phyloP scores from a whole-genome alignment of 1,139 yeast genomes.

The Wickerhamiella infanticola region DNA sequence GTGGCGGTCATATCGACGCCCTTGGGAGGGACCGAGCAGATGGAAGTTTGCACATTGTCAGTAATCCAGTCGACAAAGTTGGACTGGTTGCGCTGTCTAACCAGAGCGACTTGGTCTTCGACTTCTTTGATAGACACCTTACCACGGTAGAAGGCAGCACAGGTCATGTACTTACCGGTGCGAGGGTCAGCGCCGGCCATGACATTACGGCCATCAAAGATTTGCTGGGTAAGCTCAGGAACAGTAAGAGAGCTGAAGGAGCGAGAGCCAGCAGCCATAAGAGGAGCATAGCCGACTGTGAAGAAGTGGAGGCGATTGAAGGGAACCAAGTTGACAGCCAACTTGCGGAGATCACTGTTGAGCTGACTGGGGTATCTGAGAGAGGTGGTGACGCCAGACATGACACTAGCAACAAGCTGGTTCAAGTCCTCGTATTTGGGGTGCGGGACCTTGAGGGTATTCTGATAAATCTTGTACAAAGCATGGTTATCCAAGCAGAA shows the following conservation, averaged over 20 bases:
- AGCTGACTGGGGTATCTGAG: slow-evolving; percentile 90
- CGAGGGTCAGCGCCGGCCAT: slow-evolving; percentile 92
- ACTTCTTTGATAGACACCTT: slow-evolving; percentile 84
- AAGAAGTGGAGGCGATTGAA: slow-evolving; percentile 91
- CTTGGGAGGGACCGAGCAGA: slow-evolving; percentile 79
- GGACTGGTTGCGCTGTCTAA: slow-evolving; percentile 65
- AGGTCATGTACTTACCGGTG: slow-evolving; percentile 85
- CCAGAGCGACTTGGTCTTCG: slow-evolving; percentile 81
- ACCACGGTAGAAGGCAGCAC: slow-evolving; percentile 88
- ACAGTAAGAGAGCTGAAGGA: slow-evolving; percentile 74
- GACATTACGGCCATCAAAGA: slow-evolving; percentile 84
- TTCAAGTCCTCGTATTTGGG: slow-evolving; percentile 71
- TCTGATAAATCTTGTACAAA: slow-evolving; percentile 72
- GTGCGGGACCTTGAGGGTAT: slow-evolving; percentile 62
- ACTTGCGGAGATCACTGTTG: slow-evolving; percentile 78
- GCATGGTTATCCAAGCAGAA: slow-evolving; percentile 94
- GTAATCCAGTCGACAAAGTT: slow-evolving; percentile 95
- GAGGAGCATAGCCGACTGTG: slow-evolving; percentile 89
- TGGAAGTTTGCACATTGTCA: slow-evolving; percentile 87
- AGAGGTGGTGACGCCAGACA: slow-evolving; percentile 84
- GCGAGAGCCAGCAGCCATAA: slow-evolving; percentile 55
- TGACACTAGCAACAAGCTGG: slow-evolving; percentile 68
- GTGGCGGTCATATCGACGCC: slow-evolving; percentile 83
- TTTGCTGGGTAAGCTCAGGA: slow-evolving; percentile 83
- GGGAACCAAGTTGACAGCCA: slow-evolving; percentile 86